Base-by-base conservation (phyloP, 306 rosid genomes). In the Hippophae tibetana region DNA sequence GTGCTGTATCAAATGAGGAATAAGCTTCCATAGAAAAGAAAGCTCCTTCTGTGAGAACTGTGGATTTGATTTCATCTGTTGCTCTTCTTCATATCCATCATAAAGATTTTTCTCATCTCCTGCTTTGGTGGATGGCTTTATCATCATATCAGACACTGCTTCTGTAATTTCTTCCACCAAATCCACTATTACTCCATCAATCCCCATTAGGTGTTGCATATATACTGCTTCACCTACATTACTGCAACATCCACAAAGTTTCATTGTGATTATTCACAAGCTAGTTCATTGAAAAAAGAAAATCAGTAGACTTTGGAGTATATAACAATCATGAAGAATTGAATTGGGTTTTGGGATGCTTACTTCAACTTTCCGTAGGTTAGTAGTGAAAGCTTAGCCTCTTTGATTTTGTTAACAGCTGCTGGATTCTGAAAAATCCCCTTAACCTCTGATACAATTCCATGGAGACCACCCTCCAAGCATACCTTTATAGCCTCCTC, bases 151-250 rank as follows among this genome's bases (percentile, higher is more conserved):
- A 3, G 73, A 81, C 57, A 93, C 81, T 4, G 85, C 72, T 68
- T 82, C 84, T 6, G 95, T 77, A 42, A 88, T 93, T 78, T 86
- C 97, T 69, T 74, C 52, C 9, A 93, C 97, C 23, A 82, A 67
- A 80, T 93, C 97, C 43, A 88, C 96, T 11, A 93, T 86, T 44
- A 88, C 97, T 65, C 97, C 99, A 56, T 88, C 87, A 2, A 88
- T 68, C 54, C 99, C 97, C 97, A 93, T 93, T 27, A 93, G 50
- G 68, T 93, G 79, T 74, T 93, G 97, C 86, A 88, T 54, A 77
- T 88, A 82, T 2, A 93, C 95, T 6, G 94, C 97, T 62, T 93
- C 97, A 7, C 94, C 66, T 64, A 93, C 90, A 62, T 93, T 93
- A 63, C 98, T 87, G 86, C 70, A 64, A 63, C 51, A 11, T 43